Evolutionary conservation across 805 yeast species (phyloP), one percentile per base, ranked within the genome.

Genomic region (Martiniozyma abietophila): DNA sequence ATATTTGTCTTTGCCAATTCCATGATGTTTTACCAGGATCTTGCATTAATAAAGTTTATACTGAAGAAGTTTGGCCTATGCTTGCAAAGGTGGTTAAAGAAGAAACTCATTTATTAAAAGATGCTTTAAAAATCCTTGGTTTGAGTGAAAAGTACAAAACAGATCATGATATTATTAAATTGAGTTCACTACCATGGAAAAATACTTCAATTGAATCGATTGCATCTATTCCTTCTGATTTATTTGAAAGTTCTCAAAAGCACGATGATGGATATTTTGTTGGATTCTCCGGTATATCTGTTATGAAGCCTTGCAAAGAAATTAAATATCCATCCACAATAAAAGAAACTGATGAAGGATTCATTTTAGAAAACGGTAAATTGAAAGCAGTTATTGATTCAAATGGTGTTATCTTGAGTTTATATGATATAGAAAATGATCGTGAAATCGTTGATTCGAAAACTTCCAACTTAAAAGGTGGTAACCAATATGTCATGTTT

Each of bases 21-120:
- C 98, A 89, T 56, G 98, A 89, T 61, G 96, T 89, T n/a, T 66
- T 92, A 34, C 98, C 98, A 2, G 98, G 98, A 3, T 80, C 94
- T 5, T 84, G 95, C 58, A 89, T 89, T 49, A 95, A 85, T 42
- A 74, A 84, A 76, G 96, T 92, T 10, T 89, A 92, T 52, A 76
- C 72, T 31, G 86, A 85, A 47, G 92, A 81, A 48, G 96, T 89
- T 8, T 72, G 76, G 51, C 88, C 89, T 21, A 76, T 83, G 72
- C 67, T 88, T 47, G 64, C 62, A 5, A 59, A 65, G 11, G 80
- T 78, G 17, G 61, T 80, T 38, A 58, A 63, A 14, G 59, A 62
- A 16, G 76, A 79, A 26, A 65, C 69, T 26, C 46, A 58, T 5
- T 62, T 92, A 48, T 67, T 75, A 20, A 45, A 59, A 2, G 61